Base-by-base conservation (phyloP, 495 filamentous ascomycete genomes). In the Aspergillus cavernicola region DNA sequence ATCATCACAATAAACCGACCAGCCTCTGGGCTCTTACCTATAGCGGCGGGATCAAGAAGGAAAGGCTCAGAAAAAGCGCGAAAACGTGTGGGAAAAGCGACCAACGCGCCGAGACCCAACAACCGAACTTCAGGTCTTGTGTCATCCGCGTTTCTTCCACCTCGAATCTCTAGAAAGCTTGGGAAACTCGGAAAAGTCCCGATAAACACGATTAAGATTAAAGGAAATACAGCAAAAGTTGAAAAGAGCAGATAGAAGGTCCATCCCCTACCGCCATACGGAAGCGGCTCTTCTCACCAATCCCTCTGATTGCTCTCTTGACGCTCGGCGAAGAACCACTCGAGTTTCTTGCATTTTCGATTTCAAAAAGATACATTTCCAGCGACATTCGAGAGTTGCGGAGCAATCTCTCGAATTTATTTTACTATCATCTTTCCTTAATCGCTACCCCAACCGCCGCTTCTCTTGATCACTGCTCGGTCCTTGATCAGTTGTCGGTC, bases 331-430 rank as follows among this genome's bases (percentile, higher is more conserved):
- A 24, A 44, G 16, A 42, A 18, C 37, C 29, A 28, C 47, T 56
- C 39, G 39, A 59, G 48, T 47, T 57, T 43, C 53, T 35, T 53
- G 41, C 44, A 39, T 56, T 39, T 61, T 52, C 58, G 24, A 55
- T 65, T 53, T 67, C 60, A 33, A 60, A 53, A 42, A 36, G 58
- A 53, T 26, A 60, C 45, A 49, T 60, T 59, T 63, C 47, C 53
- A 48, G 28, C 13, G 59, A 63, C 57, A 40, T 37, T 55, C 65
- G 63, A 71, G 68, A 63, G 58, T 66, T 77, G 74, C 72, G 74
- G 74, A 69, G 74, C 74, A 33, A 77, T 67, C 60, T 66, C 70
- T 67, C 58, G 45, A 52, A 37, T 33, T 29, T 55, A 59, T 58
- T 54, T 60, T 58, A 53, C 51, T 57, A 53, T 52, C 52, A 42